Conservation (phyloP, 164 flowering plant genomes). For the Magnolia sinica region DNA sequence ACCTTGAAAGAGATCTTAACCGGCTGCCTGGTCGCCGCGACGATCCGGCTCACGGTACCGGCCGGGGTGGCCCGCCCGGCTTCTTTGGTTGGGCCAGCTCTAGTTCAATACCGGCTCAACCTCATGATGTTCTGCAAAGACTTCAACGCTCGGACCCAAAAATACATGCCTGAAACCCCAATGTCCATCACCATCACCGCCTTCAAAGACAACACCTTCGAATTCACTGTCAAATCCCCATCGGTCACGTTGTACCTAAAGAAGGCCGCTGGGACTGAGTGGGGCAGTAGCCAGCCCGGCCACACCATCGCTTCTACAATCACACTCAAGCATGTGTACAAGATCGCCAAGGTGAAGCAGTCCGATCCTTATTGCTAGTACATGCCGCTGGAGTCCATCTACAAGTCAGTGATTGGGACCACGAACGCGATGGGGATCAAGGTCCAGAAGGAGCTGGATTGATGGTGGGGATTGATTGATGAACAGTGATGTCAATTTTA, state of each 20-base stretch:
- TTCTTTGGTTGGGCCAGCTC: conserved; percentile 89
- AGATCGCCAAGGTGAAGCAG: conserved; percentile 92
- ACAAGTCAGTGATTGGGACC: conserved; percentile 79
- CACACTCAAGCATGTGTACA: conserved; percentile 71
- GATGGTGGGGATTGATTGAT: too few relatives aligned
- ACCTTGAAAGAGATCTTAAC: conserved; percentile 65
- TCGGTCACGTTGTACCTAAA: conserved; percentile 91
- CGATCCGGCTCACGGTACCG: conserved; percentile 80
- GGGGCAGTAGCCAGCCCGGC: conserved; percentile 73
- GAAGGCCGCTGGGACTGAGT: conserved; percentile 85
- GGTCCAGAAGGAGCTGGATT: conserved; percentile 67
- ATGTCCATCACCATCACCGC: conserved; percentile 89
- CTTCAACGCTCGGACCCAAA: conserved; percentile 96
- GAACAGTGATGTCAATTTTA: too few relatives aligned
- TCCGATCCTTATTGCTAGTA: conserved; percentile 78
- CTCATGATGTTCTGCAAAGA: conserved; percentile 99
- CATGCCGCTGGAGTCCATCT: conserved; percentile 74
- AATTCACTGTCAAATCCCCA: conserved; percentile 84
- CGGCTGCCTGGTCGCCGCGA: conserved; percentile 40
- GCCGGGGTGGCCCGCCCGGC: conserved; percentile 90
- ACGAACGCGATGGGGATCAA: conserved; percentile 85
- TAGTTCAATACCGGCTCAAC: conserved; percentile 88
- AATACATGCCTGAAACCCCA: conserved; percentile 86
- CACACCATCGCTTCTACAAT: conserved; percentile 64
- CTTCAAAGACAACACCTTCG: conserved; percentile 88